Percentiles rank a stretch among this genome's conserved stretches.
These are phyloP conservation scores for Achaetomiella virescens DNA, from an alignment of 495 filamentous ascomycete genomes.

Conservation along the genomic window DNA sequence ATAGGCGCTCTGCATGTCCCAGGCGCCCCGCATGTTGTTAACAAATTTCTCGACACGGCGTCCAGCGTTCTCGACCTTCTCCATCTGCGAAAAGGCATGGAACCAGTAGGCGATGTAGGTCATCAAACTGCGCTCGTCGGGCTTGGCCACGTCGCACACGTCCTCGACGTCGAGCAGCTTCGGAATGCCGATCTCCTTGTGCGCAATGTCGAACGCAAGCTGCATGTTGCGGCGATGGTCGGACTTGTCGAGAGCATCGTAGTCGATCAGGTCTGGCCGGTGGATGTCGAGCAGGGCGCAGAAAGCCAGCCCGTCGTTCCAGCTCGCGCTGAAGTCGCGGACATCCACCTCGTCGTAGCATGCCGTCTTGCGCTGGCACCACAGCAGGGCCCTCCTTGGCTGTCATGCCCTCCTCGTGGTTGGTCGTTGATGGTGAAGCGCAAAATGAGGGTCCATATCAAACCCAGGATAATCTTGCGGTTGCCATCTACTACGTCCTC, in stretches of 20 bases:
- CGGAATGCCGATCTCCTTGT: conserved; percentile 94
- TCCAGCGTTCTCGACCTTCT: conserved; percentile 94
- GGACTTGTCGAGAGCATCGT: conserved; percentile 83
- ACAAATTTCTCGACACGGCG: conserved; percentile 97
- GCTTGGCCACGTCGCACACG: conserved; percentile 92
- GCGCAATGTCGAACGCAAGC: conserved; percentile 90
- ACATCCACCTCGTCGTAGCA: conserved; percentile 97
- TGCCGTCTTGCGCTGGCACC: conserved; percentile 97
- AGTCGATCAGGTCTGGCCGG: conserved; percentile 94
- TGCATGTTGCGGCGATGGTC: conserved; percentile 98
- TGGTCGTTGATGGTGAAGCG: conserved; percentile 97
- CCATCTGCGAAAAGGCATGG: conserved; percentile 97
- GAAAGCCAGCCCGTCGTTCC: conserved; percentile 96
- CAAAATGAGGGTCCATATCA: conserved; percentile 97
- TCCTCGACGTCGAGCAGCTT: conserved; percentile 95
- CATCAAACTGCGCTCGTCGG: conserved; percentile 95
- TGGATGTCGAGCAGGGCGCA: conserved; percentile 96
- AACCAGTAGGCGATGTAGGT: conserved; percentile 99
- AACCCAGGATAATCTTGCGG: conserved; percentile 89
- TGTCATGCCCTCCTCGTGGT: conserved; percentile 95
- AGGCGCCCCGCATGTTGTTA: conserved; percentile 97
- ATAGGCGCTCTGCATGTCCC: conserved; percentile 97
- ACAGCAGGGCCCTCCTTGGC: conserved; percentile 91
- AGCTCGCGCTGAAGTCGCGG: conserved; percentile 86
- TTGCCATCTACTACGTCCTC: conserved; percentile 99